Evolutionary conservation across 2,329 filamentous ascomycete species (phyloP).

Genomic region (Anisogramma anomala): DNA sequence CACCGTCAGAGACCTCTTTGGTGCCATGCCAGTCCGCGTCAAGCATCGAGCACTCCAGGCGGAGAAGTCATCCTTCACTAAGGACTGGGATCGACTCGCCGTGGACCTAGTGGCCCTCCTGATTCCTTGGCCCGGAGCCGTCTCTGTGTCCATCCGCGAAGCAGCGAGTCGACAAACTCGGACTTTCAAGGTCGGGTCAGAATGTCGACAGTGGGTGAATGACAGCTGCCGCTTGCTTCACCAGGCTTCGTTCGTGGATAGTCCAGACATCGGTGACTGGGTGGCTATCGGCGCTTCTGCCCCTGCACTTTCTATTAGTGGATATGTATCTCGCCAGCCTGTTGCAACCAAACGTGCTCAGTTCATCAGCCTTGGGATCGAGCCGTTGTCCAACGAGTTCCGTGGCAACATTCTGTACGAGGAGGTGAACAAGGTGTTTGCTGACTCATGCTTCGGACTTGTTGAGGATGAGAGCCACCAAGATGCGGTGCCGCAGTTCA

Average conservation of each 20-base stretch:
- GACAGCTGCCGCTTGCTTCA: constrained; percentile 37
- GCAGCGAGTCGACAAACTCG: constrained; percentile 25
- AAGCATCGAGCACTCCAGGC: constrained; percentile 57
- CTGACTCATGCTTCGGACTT: constrained; percentile 63
- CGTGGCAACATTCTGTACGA: constrained; percentile 60
- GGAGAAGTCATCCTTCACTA: constrained; percentile 40
- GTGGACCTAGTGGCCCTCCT: constrained; percentile 50
- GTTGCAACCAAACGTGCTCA: constrained; percentile 62
- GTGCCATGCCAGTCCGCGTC: constrained; percentile 79
- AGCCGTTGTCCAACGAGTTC: constrained; percentile 45
- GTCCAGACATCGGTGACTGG: constrained; percentile 48
- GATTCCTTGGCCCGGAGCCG: constrained; percentile 52
- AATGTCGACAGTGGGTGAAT: background rate
- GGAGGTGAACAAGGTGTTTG: constrained; percentile 67
- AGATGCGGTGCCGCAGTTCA: constrained; percentile 26
- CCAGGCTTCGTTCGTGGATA: constrained; percentile 53
- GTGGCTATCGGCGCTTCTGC: constrained; percentile 57
- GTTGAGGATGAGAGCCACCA: constrained; percentile 35
- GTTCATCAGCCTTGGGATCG: constrained; percentile 69
- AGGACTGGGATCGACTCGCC: constrained; percentile 55
- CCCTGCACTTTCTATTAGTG: constrained; percentile 49
- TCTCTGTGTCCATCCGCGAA: constrained; percentile 50
- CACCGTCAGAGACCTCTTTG: constrained; percentile 70
- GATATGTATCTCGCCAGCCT: constrained; percentile 60
- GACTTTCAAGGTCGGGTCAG: constrained; percentile 20